These are phyloP conservation scores for Backusella tuberculispora DNA, from an alignment of 192 early-diverging fungal species.

Conservation along the genomic window DNA sequence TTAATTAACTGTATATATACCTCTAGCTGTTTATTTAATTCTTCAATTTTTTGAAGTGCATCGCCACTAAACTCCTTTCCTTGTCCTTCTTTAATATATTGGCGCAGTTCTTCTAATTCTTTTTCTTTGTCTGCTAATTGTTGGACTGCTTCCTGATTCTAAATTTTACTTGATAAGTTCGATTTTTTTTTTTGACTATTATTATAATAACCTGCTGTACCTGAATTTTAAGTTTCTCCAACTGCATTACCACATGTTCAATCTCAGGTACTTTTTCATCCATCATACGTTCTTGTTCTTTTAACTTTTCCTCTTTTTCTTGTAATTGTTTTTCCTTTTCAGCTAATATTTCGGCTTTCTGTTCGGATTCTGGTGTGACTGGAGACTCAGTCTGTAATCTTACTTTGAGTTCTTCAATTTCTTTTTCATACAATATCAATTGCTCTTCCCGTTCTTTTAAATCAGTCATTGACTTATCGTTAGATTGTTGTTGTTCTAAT, in stretches of 20 bases:
- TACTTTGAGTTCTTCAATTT: slow-evolving; percentile 22
- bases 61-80: not conserved
- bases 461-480: slow-evolving; percentile 9
- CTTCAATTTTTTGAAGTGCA: slow-evolving; percentile 19
- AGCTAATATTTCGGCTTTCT: slow-evolving; percentile 3
- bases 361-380: not conserved
- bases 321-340: slow-evolving; percentile 20
- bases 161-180: not conserved
- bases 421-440: slow-evolving; percentile 9
- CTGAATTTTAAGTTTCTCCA: slow-evolving; percentile 37
- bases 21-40: slow-evolving; percentile 12
- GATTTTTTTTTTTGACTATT: not conserved
- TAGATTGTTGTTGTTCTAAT: slow-evolving; percentile 18
- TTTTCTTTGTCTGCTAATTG: slow-evolving; percentile 34
- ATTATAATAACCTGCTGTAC: slow-evolving; percentile 12
- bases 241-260: slow-evolving; percentile 32
- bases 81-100: not conserved
- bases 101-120: slow-evolving; percentile 35
- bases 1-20: not conserved
- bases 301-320: slow-evolving; percentile 23
- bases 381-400: not conserved
- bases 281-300: slow-evolving; percentile 4
- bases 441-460: slow-evolving; percentile 28
- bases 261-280: slow-evolving; percentile 34
- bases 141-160: slow-evolving; percentile 40